Percentiles rank a stretch among this genome's conserved stretches.
Evolutionary conservation across 768 basidiomycete genomes (phyloP).

Genomic region (Tulasnella sp.): DNA sequence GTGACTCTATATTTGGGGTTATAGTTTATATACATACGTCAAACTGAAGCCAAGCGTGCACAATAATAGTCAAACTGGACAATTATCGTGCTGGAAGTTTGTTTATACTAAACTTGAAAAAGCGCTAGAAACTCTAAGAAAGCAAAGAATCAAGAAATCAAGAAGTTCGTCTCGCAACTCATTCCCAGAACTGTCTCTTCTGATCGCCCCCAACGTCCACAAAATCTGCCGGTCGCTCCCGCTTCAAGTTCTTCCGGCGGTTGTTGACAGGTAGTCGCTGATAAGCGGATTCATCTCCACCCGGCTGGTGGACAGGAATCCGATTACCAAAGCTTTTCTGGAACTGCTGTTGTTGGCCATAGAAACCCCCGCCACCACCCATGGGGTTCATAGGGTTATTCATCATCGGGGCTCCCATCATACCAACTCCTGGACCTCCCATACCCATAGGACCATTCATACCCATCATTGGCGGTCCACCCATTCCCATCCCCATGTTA

Average conservation of each 20-base stretch:
- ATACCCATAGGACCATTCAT: constrained; percentile 17
- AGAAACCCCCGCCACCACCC: neutral
- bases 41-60: too few relatives aligned
- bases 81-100: neutral
- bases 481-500: constrained; percentile 16
- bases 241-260: constrained; percentile 59
- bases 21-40: too few relatives aligned
- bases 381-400: neutral
- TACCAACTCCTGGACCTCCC: neutral
- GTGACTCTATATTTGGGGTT: too few relatives aligned
- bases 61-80: too few relatives aligned
- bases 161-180: too few relatives aligned
- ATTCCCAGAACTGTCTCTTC: constrained; percentile 60
- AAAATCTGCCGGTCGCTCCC: constrained; percentile 75
- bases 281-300: constrained; percentile 70
- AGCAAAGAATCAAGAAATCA: too few relatives aligned
- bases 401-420: neutral
- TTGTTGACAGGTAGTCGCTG: constrained; percentile 75
- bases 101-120: neutral
- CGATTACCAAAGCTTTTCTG: constrained; percentile 38
- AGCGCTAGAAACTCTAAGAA: too few relatives aligned
- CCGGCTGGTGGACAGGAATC: constrained; percentile 51
- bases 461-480: constrained; percentile 17
- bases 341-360: constrained; percentile 23
- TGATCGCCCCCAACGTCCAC: constrained; percentile 42